Evolutionary conservation across 164 flowering plant species (phyloP).

Genomic region (Berberis thunbergii): DNA sequence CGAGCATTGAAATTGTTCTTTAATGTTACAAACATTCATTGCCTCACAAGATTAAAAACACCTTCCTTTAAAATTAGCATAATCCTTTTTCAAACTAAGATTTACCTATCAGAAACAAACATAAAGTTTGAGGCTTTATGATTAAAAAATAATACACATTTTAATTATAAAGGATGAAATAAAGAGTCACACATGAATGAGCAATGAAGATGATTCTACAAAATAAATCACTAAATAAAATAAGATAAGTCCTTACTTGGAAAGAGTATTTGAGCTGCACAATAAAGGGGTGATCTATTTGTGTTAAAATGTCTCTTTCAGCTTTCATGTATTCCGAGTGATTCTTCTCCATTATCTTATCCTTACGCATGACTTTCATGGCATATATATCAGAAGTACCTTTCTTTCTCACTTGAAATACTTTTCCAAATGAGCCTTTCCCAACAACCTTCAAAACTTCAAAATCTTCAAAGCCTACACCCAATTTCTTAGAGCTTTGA

Average conservation of each 20-base stretch:
- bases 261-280: constrained; percentile 88
- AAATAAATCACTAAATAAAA: not conserved
- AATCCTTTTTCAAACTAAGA: too few species aligned
- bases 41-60: too few species aligned
- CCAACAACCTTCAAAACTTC: constrained; percentile 83
- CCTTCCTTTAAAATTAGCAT: too few species aligned
- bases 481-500: constrained; percentile 12
- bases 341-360: constrained; percentile 75
- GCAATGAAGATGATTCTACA: not conserved
- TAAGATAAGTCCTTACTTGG: constrained; percentile 39
- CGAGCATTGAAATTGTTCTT: too few species aligned
- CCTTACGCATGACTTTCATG: constrained; percentile 94
- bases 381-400: constrained; percentile 80
- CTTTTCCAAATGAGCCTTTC: constrained; percentile 91
- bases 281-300: constrained; percentile 75
- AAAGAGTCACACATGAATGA: too few species aligned
- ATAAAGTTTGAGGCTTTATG: too few species aligned
- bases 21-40: too few species aligned
- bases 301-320: constrained; percentile 83
- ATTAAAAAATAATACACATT: too few species aligned
- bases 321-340: constrained; percentile 87
- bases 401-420: constrained; percentile 76
- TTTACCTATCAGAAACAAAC: too few species aligned
- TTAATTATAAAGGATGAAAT: too few species aligned
- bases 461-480: constrained; percentile 72